phyloP scores from a whole-genome alignment of 2,329 filamentous ascomycete genomes.

The Lachnellula suecica region DNA sequence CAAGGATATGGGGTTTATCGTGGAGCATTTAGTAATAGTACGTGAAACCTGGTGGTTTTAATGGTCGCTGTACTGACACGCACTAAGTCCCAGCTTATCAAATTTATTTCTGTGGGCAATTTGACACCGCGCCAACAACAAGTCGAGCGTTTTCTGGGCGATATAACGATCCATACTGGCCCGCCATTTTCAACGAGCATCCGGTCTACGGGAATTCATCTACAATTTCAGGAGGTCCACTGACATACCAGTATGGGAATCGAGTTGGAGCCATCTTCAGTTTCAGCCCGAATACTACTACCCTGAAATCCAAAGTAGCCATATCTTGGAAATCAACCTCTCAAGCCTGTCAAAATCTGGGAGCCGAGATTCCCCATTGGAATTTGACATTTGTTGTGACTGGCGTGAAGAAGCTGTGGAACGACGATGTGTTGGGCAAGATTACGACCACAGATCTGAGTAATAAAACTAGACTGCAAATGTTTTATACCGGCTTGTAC shows the following conservation, averaged over 20 bases:
- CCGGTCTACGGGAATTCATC: conserved; percentile 2
- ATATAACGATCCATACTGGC: conserved; percentile 31
- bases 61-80: background rate
- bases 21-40: background rate
- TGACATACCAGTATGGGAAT: conserved; percentile 33
- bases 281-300: conserved; percentile 35
- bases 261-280: conserved; percentile 50
- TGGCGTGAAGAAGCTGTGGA: conserved; percentile 52
- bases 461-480: conserved; percentile 46
- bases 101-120: conserved; percentile 59
- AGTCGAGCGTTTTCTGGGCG: conserved; percentile 45
- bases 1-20: conserved; percentile 36
- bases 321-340: conserved; percentile 12
- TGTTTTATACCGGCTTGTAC: conserved; percentile 60
- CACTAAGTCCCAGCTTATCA: background rate
- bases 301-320: conserved; percentile 40
- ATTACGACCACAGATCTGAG: conserved; percentile 36
- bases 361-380: conserved; percentile 44
- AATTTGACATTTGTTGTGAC: conserved; percentile 39
- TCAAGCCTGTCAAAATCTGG: conserved; percentile 30
- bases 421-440: conserved; percentile 44
- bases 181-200: conserved; percentile 3
- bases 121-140: conserved; percentile 42
- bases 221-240: conserved; percentile 21
- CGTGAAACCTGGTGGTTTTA: background rate